Evolutionary conservation across 2,329 filamentous ascomycete genomes (phyloP).

Genomic region (Talaromyces sp.): DNA sequence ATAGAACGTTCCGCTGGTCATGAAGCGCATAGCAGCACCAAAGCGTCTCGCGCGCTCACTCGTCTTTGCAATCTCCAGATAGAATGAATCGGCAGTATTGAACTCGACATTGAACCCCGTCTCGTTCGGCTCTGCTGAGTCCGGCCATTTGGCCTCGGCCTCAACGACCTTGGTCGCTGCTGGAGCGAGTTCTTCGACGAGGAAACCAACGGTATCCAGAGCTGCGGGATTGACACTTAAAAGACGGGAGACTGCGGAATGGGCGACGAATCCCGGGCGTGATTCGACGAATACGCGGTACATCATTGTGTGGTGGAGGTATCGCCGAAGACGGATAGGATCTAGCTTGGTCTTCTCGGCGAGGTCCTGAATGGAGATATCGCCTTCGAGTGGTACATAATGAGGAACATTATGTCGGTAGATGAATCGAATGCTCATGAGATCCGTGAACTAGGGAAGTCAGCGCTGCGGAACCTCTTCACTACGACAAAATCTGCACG

Average conservation of each 20-base stretch:
- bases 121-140: not conserved
- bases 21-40: not conserved
- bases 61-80: not conserved
- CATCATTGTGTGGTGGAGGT: conserved; percentile 1
- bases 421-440: not conserved
- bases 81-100: not conserved
- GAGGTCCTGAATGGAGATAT: not conserved
- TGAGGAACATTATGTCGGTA: conserved; percentile 2
- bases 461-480: too few relatives aligned
- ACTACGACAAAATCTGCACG: not conserved
- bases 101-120: not conserved
- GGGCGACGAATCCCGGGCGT: not conserved
- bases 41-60: not conserved
- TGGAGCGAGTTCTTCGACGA: not conserved
- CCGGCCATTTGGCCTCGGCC: not conserved
- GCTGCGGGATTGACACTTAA: not conserved
- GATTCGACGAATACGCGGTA: not conserved
- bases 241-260: not conserved
- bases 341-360: not conserved
- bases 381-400: not conserved
- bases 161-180: not conserved
- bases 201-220: not conserved
- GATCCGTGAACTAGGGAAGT: conserved; percentile 2
- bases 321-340: not conserved
- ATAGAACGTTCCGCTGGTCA: not conserved